Evolutionary conservation across 2,329 filamentous ascomycete species (phyloP).

Genomic region (Volutella citrinella): DNA sequence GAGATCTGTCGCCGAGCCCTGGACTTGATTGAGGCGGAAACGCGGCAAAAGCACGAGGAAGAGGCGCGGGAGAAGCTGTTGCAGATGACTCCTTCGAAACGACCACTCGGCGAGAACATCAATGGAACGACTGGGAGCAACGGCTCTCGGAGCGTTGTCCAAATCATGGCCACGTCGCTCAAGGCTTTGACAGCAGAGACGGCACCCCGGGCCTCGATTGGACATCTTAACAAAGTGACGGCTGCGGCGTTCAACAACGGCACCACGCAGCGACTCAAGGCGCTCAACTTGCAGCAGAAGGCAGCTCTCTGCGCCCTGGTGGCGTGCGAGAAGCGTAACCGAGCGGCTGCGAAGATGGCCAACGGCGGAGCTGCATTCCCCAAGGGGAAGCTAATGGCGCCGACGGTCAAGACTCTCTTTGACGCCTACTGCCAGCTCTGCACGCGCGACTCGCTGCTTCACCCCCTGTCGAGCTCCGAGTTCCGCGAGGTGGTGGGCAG

Average conservation of each 20-base stretch:
- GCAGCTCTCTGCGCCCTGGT: conserved; percentile 86
- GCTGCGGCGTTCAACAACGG: conserved; percentile 88
- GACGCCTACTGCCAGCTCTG: conserved; percentile 81
- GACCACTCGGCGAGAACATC: conserved; percentile 74
- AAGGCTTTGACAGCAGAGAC: conserved; percentile 67
- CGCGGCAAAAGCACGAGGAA: conserved; percentile 68
- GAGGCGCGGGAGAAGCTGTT: conserved; percentile 54
- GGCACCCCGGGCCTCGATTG: conserved; percentile 84
- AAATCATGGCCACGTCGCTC: conserved; percentile 52
- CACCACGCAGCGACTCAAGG: conserved; percentile 76
- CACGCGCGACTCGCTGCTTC: conserved; percentile 81
- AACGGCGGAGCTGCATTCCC: conserved; percentile 52
- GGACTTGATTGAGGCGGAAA: conserved; percentile 85
- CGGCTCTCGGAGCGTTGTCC: conserved; percentile 41
- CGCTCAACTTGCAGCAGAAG: conserved; percentile 93
- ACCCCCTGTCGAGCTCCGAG: conserved; percentile 85
- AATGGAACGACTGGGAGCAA: conserved; percentile 55
- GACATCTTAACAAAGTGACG: conserved; percentile 88
- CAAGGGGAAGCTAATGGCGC: conserved; percentile 60
- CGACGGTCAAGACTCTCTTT: conserved; percentile 80
- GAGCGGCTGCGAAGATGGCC: conserved; percentile 44
- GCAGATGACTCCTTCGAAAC: conserved; percentile 67
- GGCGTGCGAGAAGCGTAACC: conserved; percentile 76
- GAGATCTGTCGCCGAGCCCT: conserved; percentile 89
- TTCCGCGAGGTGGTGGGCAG: conserved; percentile 91